These are phyloP conservation scores for Tubosaeta sp. DNA, from an alignment of 768 basidiomycete genomes.

Conservation along the genomic window DNA sequence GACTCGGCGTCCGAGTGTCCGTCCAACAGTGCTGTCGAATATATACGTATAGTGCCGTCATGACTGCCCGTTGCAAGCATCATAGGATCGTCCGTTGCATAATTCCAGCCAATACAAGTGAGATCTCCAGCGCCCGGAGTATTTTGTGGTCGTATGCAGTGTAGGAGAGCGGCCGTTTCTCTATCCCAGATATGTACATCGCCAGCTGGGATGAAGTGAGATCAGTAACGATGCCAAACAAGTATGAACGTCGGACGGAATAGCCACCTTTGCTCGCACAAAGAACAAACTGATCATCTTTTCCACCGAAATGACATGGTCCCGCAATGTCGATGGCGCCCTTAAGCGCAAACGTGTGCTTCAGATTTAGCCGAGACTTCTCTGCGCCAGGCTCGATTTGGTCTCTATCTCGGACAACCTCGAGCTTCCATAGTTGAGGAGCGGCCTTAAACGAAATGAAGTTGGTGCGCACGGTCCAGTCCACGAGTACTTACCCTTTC, in stretches of 20 bases:
- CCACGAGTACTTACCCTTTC: conserved; percentile 20
- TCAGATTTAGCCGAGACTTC: conserved; percentile 34
- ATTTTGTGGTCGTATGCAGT: conserved; percentile 58
- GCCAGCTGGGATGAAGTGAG: conserved; percentile 47
- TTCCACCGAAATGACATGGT: conserved; percentile 78
- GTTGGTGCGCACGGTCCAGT: conserved; percentile 12
- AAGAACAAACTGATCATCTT: conserved; percentile 72
- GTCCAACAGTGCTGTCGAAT: conserved; percentile 46
- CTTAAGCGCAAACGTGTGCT: conserved; percentile 75
- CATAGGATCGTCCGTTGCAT: conserved; percentile 44
- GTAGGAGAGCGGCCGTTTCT: conserved; percentile 69
- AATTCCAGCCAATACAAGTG: conserved; percentile 81
- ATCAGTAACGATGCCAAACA: neutral
- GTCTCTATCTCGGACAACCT: conserved; percentile 51
- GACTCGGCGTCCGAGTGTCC: conserved; percentile 21
- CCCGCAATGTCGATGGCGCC: conserved; percentile 69
- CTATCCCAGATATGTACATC: conserved; percentile 87
- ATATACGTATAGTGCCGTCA: conserved; percentile 71
- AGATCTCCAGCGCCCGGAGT: conserved; percentile 55
- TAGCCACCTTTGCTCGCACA: conserved; percentile 68
- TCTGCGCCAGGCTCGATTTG: conserved; percentile 31
- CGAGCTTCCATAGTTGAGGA: conserved; percentile 76
- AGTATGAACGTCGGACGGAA: neutral
- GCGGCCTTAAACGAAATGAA: conserved; percentile 44
- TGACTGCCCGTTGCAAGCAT: conserved; percentile 73